Conservation (phyloP, 805 yeast genomes). For the Candida cerambycidarum region DNA sequence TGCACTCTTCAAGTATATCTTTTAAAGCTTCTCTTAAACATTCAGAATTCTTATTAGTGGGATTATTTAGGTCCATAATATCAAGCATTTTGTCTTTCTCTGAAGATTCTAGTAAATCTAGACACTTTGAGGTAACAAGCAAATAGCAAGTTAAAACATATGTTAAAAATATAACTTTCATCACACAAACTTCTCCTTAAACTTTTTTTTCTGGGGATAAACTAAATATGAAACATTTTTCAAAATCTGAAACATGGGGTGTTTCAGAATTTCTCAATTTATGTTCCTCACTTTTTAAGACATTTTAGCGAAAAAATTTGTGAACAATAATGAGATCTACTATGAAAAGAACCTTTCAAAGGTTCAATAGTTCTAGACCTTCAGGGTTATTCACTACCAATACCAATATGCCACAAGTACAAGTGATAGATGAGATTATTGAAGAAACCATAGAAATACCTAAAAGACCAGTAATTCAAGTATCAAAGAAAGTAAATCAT, state of each 20-base stretch:
- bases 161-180: no score
- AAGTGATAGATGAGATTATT: constrained; percentile 15
- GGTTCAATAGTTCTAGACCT: constrained; percentile 7
- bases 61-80: neutral
- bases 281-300: neutral
- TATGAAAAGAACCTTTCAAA: neutral
- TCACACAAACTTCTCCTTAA: no score
- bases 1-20: constrained; percentile 41
- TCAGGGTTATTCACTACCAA: constrained; percentile 10
- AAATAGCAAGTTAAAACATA: no score
- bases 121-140: no score
- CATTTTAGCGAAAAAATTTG: neutral
- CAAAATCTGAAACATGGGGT: neutral
- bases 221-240: constrained; percentile 1
- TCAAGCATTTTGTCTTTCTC: no score
- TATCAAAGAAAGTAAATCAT: constrained; percentile 8
- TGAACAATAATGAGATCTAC: neutral
- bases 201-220: no score
- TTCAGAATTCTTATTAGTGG: constrained; percentile 12
- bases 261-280: neutral
- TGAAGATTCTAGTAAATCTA: no score
- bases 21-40: constrained; percentile 44
- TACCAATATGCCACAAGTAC: constrained; percentile 4
- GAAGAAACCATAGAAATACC: constrained; percentile 40
- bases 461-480: constrained; percentile 19